A percentile compares a stretch with the other conserved stretches of the same genome.
phyloP scores from a whole-genome alignment of 2,329 filamentous ascomycete species.

The Chaetothyriales sp. region DNA sequence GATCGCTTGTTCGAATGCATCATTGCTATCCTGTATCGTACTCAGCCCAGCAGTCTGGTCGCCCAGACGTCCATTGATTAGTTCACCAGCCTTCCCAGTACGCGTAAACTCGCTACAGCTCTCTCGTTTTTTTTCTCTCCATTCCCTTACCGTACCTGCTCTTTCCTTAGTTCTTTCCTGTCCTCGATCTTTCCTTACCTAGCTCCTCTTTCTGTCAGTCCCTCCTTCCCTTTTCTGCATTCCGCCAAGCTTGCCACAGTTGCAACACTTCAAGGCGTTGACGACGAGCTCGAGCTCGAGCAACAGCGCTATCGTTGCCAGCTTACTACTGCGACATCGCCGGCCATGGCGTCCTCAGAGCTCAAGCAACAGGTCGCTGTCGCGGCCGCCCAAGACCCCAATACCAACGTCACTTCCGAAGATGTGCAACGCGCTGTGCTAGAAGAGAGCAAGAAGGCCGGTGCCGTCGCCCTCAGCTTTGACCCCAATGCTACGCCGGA shows the following conservation, averaged over 20 bases:
- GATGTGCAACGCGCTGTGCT: constrained; percentile 61
- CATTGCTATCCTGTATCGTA: not conserved
- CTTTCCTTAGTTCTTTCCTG: not conserved
- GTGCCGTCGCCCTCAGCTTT: constrained; percentile 68
- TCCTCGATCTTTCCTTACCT: not conserved
- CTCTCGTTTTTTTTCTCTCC: not conserved
- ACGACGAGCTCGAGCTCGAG: not conserved
- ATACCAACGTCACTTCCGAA: constrained; percentile 51
- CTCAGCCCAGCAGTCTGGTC: not conserved
- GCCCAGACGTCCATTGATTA: not conserved
- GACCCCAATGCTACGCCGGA: constrained; percentile 70
- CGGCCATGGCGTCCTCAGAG: constrained; percentile 33
- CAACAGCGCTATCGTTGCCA: not conserved
- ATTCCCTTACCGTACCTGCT: not conserved
- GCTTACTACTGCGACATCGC: constrained; percentile 1
- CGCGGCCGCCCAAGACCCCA: constrained; percentile 58
- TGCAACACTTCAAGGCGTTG: not conserved
- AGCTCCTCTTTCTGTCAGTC: not conserved
- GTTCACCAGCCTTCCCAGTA: not conserved
- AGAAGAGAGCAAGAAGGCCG: constrained; percentile 62
- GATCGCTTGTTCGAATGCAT: not conserved
- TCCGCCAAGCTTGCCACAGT: not conserved
- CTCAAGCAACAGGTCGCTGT: constrained; percentile 68
- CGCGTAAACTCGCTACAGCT: not conserved
- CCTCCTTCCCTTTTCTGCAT: not conserved